Evolutionary conservation across 176 grass and related monocot species (phyloP).

Genomic region (Eragrostis nindensis): DNA sequence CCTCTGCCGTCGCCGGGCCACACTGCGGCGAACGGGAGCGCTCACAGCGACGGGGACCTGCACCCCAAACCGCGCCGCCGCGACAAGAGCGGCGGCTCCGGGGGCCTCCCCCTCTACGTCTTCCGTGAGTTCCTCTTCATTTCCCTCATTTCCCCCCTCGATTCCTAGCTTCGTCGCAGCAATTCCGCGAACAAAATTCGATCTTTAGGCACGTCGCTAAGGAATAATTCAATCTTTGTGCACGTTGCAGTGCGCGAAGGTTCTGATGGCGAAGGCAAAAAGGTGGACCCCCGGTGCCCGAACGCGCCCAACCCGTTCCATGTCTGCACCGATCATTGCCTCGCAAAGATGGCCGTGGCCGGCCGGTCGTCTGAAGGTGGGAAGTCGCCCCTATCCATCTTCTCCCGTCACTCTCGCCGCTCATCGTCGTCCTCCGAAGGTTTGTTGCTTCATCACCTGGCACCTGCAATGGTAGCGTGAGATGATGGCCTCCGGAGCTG

Average conservation of each 20-base stretch:
- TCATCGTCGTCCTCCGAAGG: constrained; percentile 63
- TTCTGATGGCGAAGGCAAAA: constrained; percentile 45
- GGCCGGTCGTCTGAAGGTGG: constrained; percentile 47
- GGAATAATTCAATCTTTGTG: constrained; percentile 3
- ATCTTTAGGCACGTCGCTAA: not conserved
- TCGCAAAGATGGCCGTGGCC: constrained; percentile 43
- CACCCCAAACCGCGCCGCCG: constrained; percentile 36
- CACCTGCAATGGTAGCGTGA: not conserved
- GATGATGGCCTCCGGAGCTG: not conserved
- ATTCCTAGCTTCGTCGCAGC: not conserved
- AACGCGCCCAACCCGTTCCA: constrained; percentile 87
- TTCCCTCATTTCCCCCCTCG: not conserved
- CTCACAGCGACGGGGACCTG: constrained; percentile 50
- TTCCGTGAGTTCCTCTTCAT: constrained; percentile 47
- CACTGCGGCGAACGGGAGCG: constrained; percentile 51
- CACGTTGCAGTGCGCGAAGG: constrained; percentile 57
- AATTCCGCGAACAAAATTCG: not conserved
- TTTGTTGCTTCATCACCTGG: constrained; percentile 18
- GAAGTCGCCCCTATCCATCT: constrained; percentile 56
- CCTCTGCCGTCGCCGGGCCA: not conserved
- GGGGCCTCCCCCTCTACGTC: constrained; percentile 75
- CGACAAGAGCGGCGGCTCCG: constrained; percentile 57
- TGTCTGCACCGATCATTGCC: constrained; percentile 72
- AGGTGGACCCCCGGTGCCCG: constrained; percentile 76
- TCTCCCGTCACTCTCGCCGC: constrained; percentile 55